A percentile compares a stretch with the other conserved stretches of the same genome.
Evolutionary conservation across 2,329 filamentous ascomycete species (phyloP).

Genomic region (Neonectria coccinea): DNA sequence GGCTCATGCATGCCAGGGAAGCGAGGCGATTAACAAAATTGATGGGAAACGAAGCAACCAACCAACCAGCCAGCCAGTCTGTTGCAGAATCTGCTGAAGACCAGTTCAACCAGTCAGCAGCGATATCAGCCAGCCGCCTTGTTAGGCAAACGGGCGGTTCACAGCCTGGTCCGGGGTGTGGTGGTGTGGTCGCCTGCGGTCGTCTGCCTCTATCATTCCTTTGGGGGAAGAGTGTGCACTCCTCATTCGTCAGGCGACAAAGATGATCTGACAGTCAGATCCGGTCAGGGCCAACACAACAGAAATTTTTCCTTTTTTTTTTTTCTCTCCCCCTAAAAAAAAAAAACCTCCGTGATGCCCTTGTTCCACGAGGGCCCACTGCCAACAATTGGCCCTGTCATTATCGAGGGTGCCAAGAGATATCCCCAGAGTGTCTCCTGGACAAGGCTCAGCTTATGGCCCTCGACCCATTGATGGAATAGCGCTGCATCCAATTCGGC

Average conservation of each 20-base stretch:
- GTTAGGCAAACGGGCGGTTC: conserved; percentile 7
- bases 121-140: conserved; percentile 16
- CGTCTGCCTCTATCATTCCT: background rate
- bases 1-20: conserved; percentile 33
- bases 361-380: conserved; percentile 24
- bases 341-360: conserved; percentile 31
- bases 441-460: conserved; percentile 33
- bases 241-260: conserved; percentile 36
- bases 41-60: conserved; percentile 22
- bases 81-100: conserved; percentile 4
- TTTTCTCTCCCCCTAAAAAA: conserved; percentile 15
- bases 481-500: conserved; percentile 35
- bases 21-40: conserved; percentile 18
- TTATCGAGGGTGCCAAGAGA: conserved; percentile 44
- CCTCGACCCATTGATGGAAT: conserved; percentile 35
- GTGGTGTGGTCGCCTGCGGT: conserved; percentile 22
- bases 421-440: conserved; percentile 44
- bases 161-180: conserved; percentile 25
- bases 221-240: background rate
- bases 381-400: conserved; percentile 32
- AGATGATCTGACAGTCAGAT: conserved; percentile 43
- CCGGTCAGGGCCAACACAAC: conserved; percentile 26
- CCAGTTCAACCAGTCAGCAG: conserved; percentile 8
- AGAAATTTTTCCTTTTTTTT: conserved; percentile 26
- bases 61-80: background rate